A percentile compares a stretch with the other conserved stretches of the same genome.
Conservation (phyloP, 148 eudicot species). For the Cornus florida region DNA sequence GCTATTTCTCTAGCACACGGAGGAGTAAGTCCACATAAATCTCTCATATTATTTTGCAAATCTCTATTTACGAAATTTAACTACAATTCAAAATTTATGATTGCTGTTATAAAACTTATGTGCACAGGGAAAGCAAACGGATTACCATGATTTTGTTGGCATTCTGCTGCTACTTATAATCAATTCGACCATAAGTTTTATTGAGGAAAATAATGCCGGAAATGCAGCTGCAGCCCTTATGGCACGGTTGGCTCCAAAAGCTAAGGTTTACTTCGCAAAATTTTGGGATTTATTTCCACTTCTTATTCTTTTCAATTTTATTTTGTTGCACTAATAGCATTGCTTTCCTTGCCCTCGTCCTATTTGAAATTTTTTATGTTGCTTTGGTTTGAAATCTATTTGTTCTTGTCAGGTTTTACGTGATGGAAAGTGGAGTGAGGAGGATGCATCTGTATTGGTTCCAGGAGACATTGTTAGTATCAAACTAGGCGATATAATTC, state of each 20-base stretch:
- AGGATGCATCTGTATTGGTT: constrained; percentile 63
- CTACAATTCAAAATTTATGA: background rate
- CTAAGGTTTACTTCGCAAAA: constrained; percentile 46
- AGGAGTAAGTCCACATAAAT: constrained; percentile 23
- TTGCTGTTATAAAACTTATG: background rate
- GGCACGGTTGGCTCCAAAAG: constrained; percentile 68
- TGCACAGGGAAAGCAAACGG: constrained; percentile 24
- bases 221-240: constrained; percentile 55
- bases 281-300: background rate
- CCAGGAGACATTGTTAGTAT: constrained; percentile 85
- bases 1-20: constrained; percentile 41
- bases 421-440: constrained; percentile 76
- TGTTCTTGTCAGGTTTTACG: constrained; percentile 48
- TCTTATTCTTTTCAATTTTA: background rate
- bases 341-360: background rate
- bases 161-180: constrained; percentile 34
- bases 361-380: background rate
- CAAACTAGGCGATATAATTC: constrained; percentile 75
- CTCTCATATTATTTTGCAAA: background rate
- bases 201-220: constrained; percentile 54
- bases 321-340: background rate
- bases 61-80: background rate
- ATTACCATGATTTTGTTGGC: constrained; percentile 41
- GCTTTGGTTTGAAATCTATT: background rate
- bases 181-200: constrained; percentile 52